A percentile compares a stretch with the other conserved stretches of the same genome.
Evolutionary conservation across 768 basidiomycete genomes (phyloP).

Genomic region (Tulasnella sp.): DNA sequence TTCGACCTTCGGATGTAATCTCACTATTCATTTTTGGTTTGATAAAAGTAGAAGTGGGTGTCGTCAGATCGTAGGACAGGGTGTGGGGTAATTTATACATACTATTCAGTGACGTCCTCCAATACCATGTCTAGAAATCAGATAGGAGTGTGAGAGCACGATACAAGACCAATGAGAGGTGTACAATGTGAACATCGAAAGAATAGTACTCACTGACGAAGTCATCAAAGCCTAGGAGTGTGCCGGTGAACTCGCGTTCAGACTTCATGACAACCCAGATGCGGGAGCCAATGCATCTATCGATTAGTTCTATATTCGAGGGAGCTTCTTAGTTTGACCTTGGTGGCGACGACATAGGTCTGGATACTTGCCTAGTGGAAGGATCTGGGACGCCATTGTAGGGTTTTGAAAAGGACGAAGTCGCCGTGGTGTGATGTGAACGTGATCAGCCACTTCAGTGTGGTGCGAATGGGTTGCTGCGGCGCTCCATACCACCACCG

Average conservation of each 20-base stretch:
- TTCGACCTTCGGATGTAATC: conserved; percentile 66
- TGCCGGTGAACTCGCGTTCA: conserved; percentile 90
- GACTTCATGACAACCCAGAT: conserved; percentile 81
- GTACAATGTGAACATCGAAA: neutral
- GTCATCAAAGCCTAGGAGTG: conserved; percentile 91
- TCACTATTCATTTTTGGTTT: conserved; percentile 48
- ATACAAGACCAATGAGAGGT: neutral
- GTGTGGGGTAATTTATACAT: too few relatives aligned
- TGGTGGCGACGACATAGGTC: too few relatives aligned
- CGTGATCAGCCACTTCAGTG: too few relatives aligned
- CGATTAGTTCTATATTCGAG: conserved; percentile 66
- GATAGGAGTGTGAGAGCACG: neutral
- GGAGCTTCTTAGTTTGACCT: neutral
- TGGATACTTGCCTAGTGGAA: conserved; percentile 51
- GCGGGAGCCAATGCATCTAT: conserved; percentile 85
- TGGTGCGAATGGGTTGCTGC: too few relatives aligned
- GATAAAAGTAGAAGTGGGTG: neutral
- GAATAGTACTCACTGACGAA: conserved; percentile 84
- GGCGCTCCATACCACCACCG: too few relatives aligned
- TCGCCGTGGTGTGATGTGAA: neutral
- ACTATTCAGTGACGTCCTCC: conserved; percentile 97
- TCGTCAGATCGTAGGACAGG: neutral
- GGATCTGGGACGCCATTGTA: conserved; percentile 82
- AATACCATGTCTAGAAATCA: conserved; percentile 71
- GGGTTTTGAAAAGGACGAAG: neutral